These are phyloP conservation scores for Isatis lusitanica DNA, from an alignment of 441 rosid species.

Conservation along the genomic window DNA sequence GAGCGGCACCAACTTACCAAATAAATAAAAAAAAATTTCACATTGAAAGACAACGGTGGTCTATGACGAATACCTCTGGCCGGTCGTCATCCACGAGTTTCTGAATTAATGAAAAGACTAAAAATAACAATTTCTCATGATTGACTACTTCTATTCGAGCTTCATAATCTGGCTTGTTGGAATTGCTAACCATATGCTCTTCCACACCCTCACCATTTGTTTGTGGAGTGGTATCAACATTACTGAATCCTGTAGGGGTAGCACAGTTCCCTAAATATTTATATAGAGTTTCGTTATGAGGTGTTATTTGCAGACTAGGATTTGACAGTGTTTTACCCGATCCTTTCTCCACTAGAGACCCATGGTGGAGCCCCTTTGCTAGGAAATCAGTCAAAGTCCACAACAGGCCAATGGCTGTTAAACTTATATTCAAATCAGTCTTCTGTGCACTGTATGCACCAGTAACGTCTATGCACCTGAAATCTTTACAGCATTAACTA, in stretches of 20 bases:
- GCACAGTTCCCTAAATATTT: background rate
- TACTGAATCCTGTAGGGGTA: slow-evolving; percentile 41
- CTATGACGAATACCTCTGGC: slow-evolving; percentile 73
- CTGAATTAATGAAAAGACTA: slow-evolving; percentile 91
- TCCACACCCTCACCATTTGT: slow-evolving; percentile 51
- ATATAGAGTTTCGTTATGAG: slow-evolving; percentile 3
- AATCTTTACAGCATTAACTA: slow-evolving; percentile 33
- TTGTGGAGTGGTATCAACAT: slow-evolving; percentile 41
- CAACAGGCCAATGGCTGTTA: slow-evolving; percentile 93
- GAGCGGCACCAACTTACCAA: slow-evolving; percentile 4
- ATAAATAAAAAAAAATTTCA: slow-evolving; percentile 3
- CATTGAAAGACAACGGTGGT: slow-evolving; percentile 16
- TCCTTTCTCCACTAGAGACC: slow-evolving; percentile 54
- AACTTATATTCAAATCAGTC: slow-evolving; percentile 91
- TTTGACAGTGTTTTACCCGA: slow-evolving; percentile 46
- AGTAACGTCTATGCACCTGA: slow-evolving; percentile 97
- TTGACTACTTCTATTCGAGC: slow-evolving; percentile 44
- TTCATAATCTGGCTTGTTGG: slow-evolving; percentile 43
- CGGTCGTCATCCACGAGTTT: slow-evolving; percentile 96
- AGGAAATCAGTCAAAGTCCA: slow-evolving; percentile 97
- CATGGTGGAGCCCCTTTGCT: slow-evolving; percentile 65
- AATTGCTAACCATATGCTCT: slow-evolving; percentile 34
- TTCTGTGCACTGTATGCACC: slow-evolving; percentile 98
- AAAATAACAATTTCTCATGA: slow-evolving; percentile 71
- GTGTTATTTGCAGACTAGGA: slow-evolving; percentile 18